Conservation (phyloP, 305 asterid genomes). For the Fraxinus latifolia region DNA sequence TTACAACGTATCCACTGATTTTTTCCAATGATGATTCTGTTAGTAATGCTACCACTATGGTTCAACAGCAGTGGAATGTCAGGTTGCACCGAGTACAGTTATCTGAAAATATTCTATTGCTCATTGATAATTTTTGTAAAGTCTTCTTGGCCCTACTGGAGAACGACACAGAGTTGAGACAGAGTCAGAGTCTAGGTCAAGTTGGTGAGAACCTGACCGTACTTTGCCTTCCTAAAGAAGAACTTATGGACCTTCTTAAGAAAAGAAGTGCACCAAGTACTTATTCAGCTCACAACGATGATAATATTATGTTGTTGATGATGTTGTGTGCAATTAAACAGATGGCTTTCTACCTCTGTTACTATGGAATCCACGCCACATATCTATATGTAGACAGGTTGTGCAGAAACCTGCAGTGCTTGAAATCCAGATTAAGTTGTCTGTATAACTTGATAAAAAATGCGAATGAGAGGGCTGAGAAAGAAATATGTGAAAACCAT, state of each 20-base stretch:
- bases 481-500: conserved; percentile 41
- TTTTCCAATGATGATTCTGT: conserved; percentile 37
- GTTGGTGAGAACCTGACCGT: conserved; percentile 36
- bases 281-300: conserved; percentile 30
- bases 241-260: conserved; percentile 36
- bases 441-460: conserved; percentile 43
- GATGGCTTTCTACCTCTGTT: conserved; percentile 66
- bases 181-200: conserved; percentile 27
- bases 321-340: conserved; percentile 56
- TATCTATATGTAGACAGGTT: conserved; percentile 48
- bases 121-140: conserved; percentile 40
- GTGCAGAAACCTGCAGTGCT: conserved; percentile 38
- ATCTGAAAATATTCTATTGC: conserved; percentile 41
- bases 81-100: conserved; percentile 45
- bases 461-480: conserved; percentile 42
- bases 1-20: conserved; percentile 28
- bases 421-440: conserved; percentile 42
- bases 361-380: conserved; percentile 55
- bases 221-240: conserved; percentile 43
- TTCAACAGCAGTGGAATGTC: conserved; percentile 46
- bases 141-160: conserved; percentile 42
- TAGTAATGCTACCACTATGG: conserved; percentile 37
- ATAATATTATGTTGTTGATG: conserved; percentile 32
- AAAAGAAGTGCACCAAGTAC: conserved; percentile 28
- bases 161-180: conserved; percentile 36